Base-by-base conservation (phyloP, 2,329 filamentous ascomycete species). In the Gaeumannomyces sp. region DNA sequence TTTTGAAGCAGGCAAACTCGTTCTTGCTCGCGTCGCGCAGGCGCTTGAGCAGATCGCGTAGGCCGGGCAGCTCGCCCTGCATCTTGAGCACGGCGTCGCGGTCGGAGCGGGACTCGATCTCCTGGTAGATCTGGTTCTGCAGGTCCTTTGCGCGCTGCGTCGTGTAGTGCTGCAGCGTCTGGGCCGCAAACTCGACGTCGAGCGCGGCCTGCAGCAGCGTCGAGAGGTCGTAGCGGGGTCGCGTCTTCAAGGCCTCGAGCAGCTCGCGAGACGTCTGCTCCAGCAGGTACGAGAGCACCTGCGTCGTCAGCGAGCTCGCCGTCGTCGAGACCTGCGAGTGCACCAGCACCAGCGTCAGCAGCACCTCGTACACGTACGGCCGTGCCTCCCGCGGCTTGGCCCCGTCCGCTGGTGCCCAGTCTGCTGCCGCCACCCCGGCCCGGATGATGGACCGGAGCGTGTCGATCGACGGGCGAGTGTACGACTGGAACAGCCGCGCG, bases 151-250 rank as follows among this genome's bases (percentile, higher is more conserved):
- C 92, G 62, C 87, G 84, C 65, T 96, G 90, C 0, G 92, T 95
- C 0, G 92, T 95, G 76, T 96, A 99, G 70, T 93, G 89, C 67
- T 86, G 91, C 45, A 99, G 83, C 6, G 94, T 97, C 79, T 99
- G 95, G 0, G 93, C 92, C 65, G 98, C 89, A 73, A 99, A 98
- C 76, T 99, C 95, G 1, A 97, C 93, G 73, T 99, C 95, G 1
- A 99, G 85, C 0, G 95, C 99, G 1, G 96, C 96, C 77, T 99
- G 96, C 89, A 98, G 96, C 62, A 99, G 85, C 8, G 91, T 89
- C 6, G 89, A 82, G 0, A 99, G 86, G 1, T 87, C 84, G 77
- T 95, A 98, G 27, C 81, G 81, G 5, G 81, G 76, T 8, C 89
- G 87, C 50, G 75, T 84, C 81, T 79, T 80, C 81, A 98, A 97